A percentile compares a stretch with the other conserved stretches of the same genome.
Evolutionary conservation across 2,329 filamentous ascomycete genomes (phyloP).

Genomic region (Alternaria panax): DNA sequence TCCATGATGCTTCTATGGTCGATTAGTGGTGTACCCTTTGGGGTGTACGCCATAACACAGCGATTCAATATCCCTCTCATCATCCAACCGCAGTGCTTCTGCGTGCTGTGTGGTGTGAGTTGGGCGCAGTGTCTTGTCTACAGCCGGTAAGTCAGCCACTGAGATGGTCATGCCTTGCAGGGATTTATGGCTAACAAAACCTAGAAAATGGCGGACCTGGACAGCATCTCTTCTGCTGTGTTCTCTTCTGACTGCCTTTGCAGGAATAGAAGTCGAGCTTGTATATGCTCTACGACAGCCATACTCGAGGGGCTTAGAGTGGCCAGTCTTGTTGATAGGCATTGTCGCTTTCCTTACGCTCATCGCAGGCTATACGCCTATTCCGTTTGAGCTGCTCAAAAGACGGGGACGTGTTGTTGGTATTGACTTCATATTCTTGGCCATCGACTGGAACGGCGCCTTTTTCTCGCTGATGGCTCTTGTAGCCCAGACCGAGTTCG

Average conservation of each 20-base stretch:
- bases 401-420: slow-evolving; percentile 65
- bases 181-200: neutral
- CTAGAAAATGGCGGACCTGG: slow-evolving; percentile 52
- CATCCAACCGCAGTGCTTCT: slow-evolving; percentile 60
- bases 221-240: slow-evolving; percentile 24
- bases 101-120: slow-evolving; percentile 54
- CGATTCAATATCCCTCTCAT: slow-evolving; percentile 52
- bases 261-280: slow-evolving; percentile 60
- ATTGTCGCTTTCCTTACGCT: slow-evolving; percentile 64
- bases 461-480: slow-evolving; percentile 68
- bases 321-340: slow-evolving; percentile 62
- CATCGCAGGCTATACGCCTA: slow-evolving; percentile 62
- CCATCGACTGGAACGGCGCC: slow-evolving; percentile 65
- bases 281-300: slow-evolving; percentile 63
- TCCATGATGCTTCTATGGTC: slow-evolving; percentile 77
- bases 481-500: slow-evolving; percentile 65
- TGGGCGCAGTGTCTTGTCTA: slow-evolving; percentile 61
- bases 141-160: slow-evolving; percentile 45
- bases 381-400: slow-evolving; percentile 68
- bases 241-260: slow-evolving; percentile 52
- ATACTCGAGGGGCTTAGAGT: slow-evolving; percentile 59
- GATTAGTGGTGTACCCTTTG: slow-evolving; percentile 69
- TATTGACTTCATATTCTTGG: slow-evolving; percentile 64
- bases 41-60: slow-evolving; percentile 64
- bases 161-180: neutral